Percentiles rank a stretch among this genome's conserved stretches.
Conservation (phyloP, 495 filamentous ascomycete genomes). For the Arthonia radiata region DNA sequence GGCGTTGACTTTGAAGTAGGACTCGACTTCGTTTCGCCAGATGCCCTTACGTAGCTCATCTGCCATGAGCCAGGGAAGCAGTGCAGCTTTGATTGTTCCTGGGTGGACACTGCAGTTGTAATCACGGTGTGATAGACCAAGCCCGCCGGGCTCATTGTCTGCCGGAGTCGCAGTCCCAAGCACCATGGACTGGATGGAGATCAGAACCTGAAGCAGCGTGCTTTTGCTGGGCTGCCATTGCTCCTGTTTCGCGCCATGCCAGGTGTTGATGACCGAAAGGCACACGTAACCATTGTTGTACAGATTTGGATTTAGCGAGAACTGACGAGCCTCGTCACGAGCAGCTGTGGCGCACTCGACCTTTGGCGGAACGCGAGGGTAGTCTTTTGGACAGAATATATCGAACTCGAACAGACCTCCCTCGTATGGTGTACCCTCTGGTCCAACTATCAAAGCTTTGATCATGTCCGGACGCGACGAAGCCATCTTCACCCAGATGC, state of each 20-base stretch:
- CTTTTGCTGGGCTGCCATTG: constrained; percentile 26
- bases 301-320: constrained; percentile 42
- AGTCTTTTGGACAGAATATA: constrained; percentile 20
- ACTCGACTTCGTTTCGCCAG: no score
- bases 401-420: constrained; percentile 38
- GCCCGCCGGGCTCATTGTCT: constrained; percentile 34
- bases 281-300: constrained; percentile 32
- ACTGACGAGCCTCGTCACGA: constrained; percentile 12
- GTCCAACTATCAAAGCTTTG: constrained; percentile 32
- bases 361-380: constrained; percentile 23
- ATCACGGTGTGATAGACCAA: no score
- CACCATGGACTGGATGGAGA: constrained; percentile 37
- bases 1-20: no score
- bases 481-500: constrained; percentile 32
- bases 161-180: constrained; percentile 29
- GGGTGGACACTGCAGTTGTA: no score
- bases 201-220: constrained; percentile 32
- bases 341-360: constrained; percentile 26
- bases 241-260: constrained; percentile 19
- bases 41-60: no score
- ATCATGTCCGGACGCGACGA: constrained; percentile 27
- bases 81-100: no score
- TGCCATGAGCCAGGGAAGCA: no score
- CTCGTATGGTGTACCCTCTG: constrained; percentile 32
- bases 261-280: constrained; percentile 34